phyloP scores from a whole-genome alignment of 257 asterid species.

The Salvia hispanica region DNA sequence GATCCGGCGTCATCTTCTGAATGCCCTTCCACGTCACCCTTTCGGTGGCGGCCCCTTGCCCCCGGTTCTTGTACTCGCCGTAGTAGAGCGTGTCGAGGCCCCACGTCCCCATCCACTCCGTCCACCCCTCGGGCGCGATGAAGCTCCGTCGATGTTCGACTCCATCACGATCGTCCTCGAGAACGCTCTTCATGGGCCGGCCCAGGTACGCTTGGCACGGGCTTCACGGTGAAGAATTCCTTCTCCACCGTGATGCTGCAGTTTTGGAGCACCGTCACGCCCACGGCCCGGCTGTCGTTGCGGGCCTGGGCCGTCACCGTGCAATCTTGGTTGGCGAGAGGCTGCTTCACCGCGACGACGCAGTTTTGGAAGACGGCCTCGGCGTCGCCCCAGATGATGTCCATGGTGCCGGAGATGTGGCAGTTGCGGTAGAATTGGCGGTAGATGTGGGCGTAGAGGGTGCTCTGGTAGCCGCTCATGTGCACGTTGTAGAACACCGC shows the following conservation, averaged over 20 bases:
- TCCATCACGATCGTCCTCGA: conserved; percentile 75
- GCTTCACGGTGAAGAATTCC: conserved; percentile 30
- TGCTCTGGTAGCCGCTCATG: conserved; percentile 72
- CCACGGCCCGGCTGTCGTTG: conserved; percentile 51
- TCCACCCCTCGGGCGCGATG: conserved; percentile 71
- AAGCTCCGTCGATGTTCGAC: conserved; percentile 47
- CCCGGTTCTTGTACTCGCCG: conserved; percentile 72
- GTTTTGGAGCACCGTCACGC: conserved; percentile 58
- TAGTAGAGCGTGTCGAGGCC: conserved; percentile 58
- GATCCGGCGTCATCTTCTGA: conserved; percentile 47
- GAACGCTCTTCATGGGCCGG: conserved; percentile 76
- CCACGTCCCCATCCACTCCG: conserved; percentile 68
- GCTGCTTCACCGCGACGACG: conserved; percentile 58
- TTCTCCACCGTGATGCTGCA: conserved; percentile 51
- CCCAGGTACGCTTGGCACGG: conserved; percentile 53
- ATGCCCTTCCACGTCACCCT: conserved; percentile 82
- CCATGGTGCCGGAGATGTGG: conserved; percentile 70
- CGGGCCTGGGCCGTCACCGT: conserved; percentile 86
- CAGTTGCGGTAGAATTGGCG: conserved; percentile 77
- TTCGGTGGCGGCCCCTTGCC: conserved; percentile 49
- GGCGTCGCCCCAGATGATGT: conserved; percentile 80
- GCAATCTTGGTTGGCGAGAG: conserved; percentile 60
- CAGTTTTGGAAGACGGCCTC: conserved; percentile 64
- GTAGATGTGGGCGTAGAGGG: conserved; percentile 68
- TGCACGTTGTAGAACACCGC: conserved; percentile 60